Conservation (phyloP, 108 stramenopile genomes). For the Chaetoceros muelleri region DNA sequence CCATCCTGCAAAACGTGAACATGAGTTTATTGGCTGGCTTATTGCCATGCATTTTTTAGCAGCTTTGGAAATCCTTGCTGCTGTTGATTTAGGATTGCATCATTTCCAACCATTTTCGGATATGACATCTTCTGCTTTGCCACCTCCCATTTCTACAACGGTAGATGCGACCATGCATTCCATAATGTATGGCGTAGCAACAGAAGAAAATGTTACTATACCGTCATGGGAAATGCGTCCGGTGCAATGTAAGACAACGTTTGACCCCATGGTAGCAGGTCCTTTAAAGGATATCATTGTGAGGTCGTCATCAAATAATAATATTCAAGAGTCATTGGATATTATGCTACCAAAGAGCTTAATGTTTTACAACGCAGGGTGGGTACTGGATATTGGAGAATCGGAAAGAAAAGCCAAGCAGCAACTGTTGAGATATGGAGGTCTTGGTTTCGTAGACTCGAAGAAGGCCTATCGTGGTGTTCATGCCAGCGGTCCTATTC, state of each 20-base stretch:
- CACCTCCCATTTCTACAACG: not conserved
- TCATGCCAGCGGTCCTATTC: constrained; percentile 23
- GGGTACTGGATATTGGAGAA: constrained; percentile 49
- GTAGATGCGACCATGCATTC: not conserved
- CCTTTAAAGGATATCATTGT: constrained; percentile 26
- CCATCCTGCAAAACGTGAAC: constrained; percentile 61
- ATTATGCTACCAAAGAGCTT: constrained; percentile 34
- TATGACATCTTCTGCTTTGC: not conserved
- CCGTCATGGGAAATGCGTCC: constrained; percentile 43
- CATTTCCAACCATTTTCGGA: not conserved
- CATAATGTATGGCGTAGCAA: constrained; percentile 8
- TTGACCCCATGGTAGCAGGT: constrained; percentile 38
- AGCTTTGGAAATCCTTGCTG: constrained; percentile 31
- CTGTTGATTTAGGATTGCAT: not conserved
- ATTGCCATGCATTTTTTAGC: constrained; percentile 57
- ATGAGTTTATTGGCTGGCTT: constrained; percentile 54
- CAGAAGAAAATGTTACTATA: not conserved
- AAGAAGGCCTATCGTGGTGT: constrained; percentile 63
- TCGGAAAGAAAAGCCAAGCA: constrained; percentile 40
- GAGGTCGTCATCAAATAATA: too few relatives aligned
- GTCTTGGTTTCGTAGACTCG: constrained; percentile 51
- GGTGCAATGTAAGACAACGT: constrained; percentile 49
- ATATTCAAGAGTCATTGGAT: constrained; percentile 35
- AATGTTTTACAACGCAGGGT: constrained; percentile 50
- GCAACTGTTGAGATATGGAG: constrained; percentile 28